Evolutionary conservation across 768 basidiomycete species (phyloP).

Genomic region (Lepiota venenata): DNA sequence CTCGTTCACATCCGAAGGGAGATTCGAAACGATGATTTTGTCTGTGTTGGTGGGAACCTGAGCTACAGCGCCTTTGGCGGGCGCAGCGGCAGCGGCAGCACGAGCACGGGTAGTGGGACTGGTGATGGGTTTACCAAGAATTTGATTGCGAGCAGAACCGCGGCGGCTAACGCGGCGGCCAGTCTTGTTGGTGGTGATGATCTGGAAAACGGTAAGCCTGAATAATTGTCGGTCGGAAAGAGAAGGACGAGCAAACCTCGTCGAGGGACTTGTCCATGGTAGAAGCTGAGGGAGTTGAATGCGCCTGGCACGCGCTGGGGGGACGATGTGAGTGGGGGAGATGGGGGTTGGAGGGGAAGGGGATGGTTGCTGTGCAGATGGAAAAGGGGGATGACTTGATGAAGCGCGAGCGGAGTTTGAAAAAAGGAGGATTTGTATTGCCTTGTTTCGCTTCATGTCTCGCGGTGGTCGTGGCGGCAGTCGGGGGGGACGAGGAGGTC

Average conservation of each 20-base stretch:
- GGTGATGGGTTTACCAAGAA: constrained; percentile 52
- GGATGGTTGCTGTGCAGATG: constrained; percentile 31
- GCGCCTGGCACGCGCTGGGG: constrained; percentile 14
- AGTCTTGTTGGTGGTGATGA: constrained; percentile 60
- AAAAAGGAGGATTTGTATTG: constrained; percentile 19
- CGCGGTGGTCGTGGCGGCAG: constrained; percentile 39
- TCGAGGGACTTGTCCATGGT: constrained; percentile 84
- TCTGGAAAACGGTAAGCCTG: constrained; percentile 37
- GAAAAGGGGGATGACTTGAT: constrained; percentile 24
- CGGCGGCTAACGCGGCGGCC: constrained; percentile 43
- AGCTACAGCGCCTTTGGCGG: constrained; percentile 37
- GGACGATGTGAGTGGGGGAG: constrained; percentile 17
- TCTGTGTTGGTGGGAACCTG: constrained; percentile 48
- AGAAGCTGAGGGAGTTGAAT: constrained; percentile 6
- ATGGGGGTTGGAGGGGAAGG: constrained; percentile 16
- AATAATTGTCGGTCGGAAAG: constrained; percentile 19
- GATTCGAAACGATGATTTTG: constrained; percentile 96
- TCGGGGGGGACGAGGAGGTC: constrained; percentile 55
- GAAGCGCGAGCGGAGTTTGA: constrained; percentile 37
- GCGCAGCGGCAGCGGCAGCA: constrained; percentile 34
- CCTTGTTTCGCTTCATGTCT: constrained; percentile 28
- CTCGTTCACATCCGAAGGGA: constrained; percentile 92
- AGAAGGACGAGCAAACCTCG: constrained; percentile 54
- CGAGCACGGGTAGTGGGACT: constrained; percentile 48
- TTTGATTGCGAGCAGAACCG: constrained; percentile 47